Base-by-base conservation (phyloP, 768 basidiomycete genomes). In the Pholiota molesta region DNA sequence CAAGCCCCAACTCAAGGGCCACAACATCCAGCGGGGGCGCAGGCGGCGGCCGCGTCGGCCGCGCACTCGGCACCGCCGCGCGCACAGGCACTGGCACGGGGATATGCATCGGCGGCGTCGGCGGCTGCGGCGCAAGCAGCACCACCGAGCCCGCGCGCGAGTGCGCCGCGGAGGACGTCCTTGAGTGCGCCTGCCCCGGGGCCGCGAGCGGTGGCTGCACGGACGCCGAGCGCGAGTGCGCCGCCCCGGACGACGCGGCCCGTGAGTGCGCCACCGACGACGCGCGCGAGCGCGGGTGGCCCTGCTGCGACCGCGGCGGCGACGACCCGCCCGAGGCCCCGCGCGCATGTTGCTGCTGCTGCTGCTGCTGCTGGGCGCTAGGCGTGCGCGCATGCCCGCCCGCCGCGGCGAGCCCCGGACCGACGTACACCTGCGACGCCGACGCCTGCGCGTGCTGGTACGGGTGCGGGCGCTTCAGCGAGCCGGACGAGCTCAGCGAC, bases 351-450 rank as follows among this genome's bases (percentile, higher is more conserved):
- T 35, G 54, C 54, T 33, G 14, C 8, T 35, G 54, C 54, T 33
- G 14, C 10, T 40, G 35, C 19, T 17, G 21, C 35, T 55, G 31
- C 31, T 31, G 31, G 31, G 31, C 6, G 37, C 53, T 13, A 5
- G 7, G 35, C 3, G 17, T 19, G 14, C 13, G 39, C 19, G 52
- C 14, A 9, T 42, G 51, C 17, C 39, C 29, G 1, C 11, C 19
- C 11, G 59, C 28, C 16, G 11, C 37, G 26, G 29, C 16, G 14
- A 17, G 19, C 16, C 54, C 37, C 10, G 66, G 66, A 19, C 72
- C 72, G 42, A 74, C 58, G 54, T 71, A 73, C 19, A 74, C 68
- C 61, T 70, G 73, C 29, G 72, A 73, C 10, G 69, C 68, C 13
- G 70, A 68, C 10, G 69, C 72, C 21, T 66, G 31, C 52, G 65